Evolutionary conservation across 805 yeast genomes (phyloP).

Genomic region (Kazachstania martiniae): DNA sequence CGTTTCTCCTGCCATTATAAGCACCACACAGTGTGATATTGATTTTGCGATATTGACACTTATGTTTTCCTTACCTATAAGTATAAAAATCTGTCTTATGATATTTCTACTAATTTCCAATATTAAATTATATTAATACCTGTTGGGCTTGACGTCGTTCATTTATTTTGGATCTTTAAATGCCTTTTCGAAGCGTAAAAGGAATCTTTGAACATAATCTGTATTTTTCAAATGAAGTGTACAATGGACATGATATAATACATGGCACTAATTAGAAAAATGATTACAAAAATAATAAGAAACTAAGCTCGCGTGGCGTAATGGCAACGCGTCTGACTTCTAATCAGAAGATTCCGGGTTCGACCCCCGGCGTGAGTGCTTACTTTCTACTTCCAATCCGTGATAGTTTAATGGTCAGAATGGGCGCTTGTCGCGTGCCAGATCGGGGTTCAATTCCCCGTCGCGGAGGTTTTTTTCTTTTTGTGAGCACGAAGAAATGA

Average conservation of each 20-base stretch:
- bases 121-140: too few relatives aligned
- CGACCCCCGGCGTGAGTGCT: constrained; percentile 46
- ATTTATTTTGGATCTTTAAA: too few relatives aligned
- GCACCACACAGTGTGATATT: too few relatives aligned
- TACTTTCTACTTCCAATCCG: constrained; percentile 4
- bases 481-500: too few relatives aligned
- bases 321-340: constrained; percentile 49
- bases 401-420: constrained; percentile 10
- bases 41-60: too few relatives aligned
- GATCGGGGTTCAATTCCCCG: constrained; percentile 8
- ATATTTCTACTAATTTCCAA: too few relatives aligned
- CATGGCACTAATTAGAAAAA: background rate
- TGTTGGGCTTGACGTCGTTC: too few relatives aligned
- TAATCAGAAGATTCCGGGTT: constrained; percentile 46
- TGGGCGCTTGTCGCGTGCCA: constrained; percentile 7
- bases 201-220: too few relatives aligned
- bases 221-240: background rate
- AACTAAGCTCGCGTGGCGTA: constrained; percentile 40
- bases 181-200: too few relatives aligned
- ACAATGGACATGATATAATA: background rate
- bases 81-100: too few relatives aligned
- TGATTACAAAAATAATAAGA: constrained; percentile 3
- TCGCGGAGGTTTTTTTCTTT: constrained; percentile 4
- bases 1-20: too few relatives aligned
- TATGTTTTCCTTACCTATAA: too few relatives aligned